phyloP scores from a whole-genome alignment of 2,329 filamentous ascomycete genomes.

The Pseudogymnoascus destructans region DNA sequence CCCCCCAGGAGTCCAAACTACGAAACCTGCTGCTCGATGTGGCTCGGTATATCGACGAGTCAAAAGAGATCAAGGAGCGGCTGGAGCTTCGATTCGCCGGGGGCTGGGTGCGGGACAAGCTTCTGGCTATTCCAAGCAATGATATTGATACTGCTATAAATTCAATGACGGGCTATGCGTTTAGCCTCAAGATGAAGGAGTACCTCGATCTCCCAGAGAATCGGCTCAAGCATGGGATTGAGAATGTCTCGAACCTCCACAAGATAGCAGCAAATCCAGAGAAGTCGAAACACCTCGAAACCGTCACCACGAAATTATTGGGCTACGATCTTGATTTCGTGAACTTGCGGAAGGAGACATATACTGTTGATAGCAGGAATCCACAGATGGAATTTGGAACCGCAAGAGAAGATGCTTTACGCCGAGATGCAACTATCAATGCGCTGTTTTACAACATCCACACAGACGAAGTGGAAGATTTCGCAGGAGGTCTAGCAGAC shows the following conservation, averaged over 20 bases:
- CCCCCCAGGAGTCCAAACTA: conserved; percentile 56
- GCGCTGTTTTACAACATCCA: conserved; percentile 92
- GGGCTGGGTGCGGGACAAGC: conserved; percentile 78
- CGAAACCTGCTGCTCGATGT: conserved; percentile 70
- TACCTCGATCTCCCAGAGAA: conserved; percentile 51
- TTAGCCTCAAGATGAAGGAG: conserved; percentile 54
- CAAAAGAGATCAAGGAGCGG: conserved; percentile 37
- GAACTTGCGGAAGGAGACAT: conserved; percentile 85
- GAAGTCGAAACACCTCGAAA: conserved; percentile 93
- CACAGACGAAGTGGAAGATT: conserved; percentile 68
- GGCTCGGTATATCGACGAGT: conserved; percentile 51
- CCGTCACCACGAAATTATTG: conserved; percentile 72
- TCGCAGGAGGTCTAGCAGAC: conserved; percentile 66
- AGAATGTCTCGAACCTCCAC: conserved; percentile 61
- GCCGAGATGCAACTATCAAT: conserved; percentile 88
- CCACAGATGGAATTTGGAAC: conserved; percentile 91
- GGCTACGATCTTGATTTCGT: conserved; percentile 88
- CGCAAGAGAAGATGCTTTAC: conserved; percentile 74
- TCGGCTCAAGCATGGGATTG: conserved; percentile 46
- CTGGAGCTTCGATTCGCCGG: conserved; percentile 65
- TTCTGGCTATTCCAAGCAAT: conserved; percentile 57
- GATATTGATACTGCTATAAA: conserved; percentile 83
- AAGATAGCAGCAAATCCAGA: conserved; percentile 87
- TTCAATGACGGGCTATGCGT: conserved; percentile 67
- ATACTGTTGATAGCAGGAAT: conserved; percentile 77